Conservation (phyloP, 2,329 filamentous ascomycete genomes). For the Cordyceps cateniannulata region DNA sequence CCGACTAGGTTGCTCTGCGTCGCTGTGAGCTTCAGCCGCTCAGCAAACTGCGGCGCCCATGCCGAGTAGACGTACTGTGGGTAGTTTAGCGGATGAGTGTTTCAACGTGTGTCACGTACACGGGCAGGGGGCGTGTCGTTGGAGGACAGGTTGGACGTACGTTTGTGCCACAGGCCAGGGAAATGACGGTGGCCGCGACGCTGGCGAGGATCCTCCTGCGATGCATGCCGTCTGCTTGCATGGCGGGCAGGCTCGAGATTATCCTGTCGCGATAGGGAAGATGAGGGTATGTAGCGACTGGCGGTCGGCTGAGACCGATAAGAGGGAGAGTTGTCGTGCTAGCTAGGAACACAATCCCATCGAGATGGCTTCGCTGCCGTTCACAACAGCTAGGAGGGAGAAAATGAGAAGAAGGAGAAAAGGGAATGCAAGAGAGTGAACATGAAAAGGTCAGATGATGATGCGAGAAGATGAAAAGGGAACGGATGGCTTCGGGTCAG, state of each 20-base stretch:
- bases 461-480: not conserved
- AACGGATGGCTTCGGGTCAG: constrained; percentile 3
- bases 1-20: constrained; percentile 91
- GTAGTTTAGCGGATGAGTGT: not conserved
- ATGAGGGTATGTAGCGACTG: not conserved
- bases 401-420: not conserved
- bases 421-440: not conserved
- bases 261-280: not conserved
- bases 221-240: constrained; percentile 44
- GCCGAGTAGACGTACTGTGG: constrained; percentile 92
- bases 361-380: not conserved
- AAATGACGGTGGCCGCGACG: constrained; percentile 74
- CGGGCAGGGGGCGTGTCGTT: not conserved
- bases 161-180: constrained; percentile 88
- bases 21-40: constrained; percentile 78
- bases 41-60: constrained; percentile 93
- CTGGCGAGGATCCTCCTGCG: constrained; percentile 74
- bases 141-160: constrained; percentile 41
- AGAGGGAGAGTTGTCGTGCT: not conserved
- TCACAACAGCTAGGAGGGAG: not conserved
- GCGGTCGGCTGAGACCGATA: not conserved
- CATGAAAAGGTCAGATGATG: not conserved
- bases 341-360: not conserved
- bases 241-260: constrained; percentile 15
- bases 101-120: not conserved